Base-by-base conservation (phyloP, 208 protist species). In the Angomonas ambiguus region DNA sequence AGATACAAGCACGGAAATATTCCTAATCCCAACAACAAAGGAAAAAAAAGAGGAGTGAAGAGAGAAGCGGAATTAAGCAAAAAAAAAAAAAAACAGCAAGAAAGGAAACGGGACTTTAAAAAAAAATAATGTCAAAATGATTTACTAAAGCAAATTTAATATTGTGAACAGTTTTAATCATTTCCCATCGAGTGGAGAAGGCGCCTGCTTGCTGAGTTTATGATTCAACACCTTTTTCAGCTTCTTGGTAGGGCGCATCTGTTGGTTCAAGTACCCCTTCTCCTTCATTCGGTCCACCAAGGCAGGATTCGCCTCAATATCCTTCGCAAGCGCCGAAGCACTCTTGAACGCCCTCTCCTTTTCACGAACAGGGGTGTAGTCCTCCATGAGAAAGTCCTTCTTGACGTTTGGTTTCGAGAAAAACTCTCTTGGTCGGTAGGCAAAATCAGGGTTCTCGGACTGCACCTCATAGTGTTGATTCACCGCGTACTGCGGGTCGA, bases 401-500 rank as follows among this genome's bases (percentile, higher is more conserved):
- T 72, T 27, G 10, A 76, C 56, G 13, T 72, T 77, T 18, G 81
- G 83, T 27, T 83, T 80, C 20, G 76, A 82, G 71, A 92, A 92
- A 64, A 94, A 92, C 61, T 94, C 85, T 18, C 83, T 79, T 69
- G 76, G 77, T 31, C 73, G 68, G 63, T 87, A 85, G 11, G 83
- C 72, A 62, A 83, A 69, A 35, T 94, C 83, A 8, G 85, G 85
- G 69, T 88, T 91, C 49, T 92, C 88, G 16, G 62, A 65, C 58
- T 90, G 85, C 45, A 89, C 65, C 65, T 86, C 81, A 72, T 92
- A 92, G 66, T 92, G 85, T 62, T 92, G 83, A 53, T 41, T 74
- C 62, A 94, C 88, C 1, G 77, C 88, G 24, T 77, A 90, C 62
- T 94, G 88, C 20, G 88, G 88, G 60, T 94, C 88, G 22, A 94